Evolutionary conservation across 139 green algal genomes (phyloP), one percentile per base, ranked within the genome.

Genomic region (Chlamydomonas sp.): DNA sequence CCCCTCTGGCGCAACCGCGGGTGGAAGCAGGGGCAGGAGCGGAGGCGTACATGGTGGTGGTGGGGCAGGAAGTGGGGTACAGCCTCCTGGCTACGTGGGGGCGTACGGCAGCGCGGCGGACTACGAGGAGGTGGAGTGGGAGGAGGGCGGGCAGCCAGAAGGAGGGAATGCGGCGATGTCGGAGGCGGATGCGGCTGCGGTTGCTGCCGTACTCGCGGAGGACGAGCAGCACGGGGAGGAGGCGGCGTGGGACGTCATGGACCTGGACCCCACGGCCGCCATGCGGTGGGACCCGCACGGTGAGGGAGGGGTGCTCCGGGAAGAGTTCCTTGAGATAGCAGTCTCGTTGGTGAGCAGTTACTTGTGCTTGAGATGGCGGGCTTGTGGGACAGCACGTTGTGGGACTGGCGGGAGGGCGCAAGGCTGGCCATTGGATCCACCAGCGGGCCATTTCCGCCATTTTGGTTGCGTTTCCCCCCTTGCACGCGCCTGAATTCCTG

Each of bases 121-220:
- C 58, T 79, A 62, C 57, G 80, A 14, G 49, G 57, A 63, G 1
- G 20, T 73, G 62, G 62, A 9, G 9, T 57, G n/a, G 5, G 58
- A 9, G 57, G 58, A 9, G 7, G 60, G 0, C 5, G 77, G 1
- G 3, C 17, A n/a, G 77, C 49, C 61, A 17, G 61, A 2, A 16
- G 60, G 18, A 17, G 18, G 8, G 78, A 59, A 12, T 58, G 3
- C 4, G 63, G 20, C 63, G 80, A 16, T 82, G 67, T 79, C 59
- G 18, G 90, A 84, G 20, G 77, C 79, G 14, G 91, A 92, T 59
- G 87, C 77, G 18, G 77, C 89, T 57, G 77, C 86, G 15, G 87
- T 87, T 62, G 89, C 89, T 20, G 83, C 85, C 60, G 62, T 80
- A 6, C 60, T 83, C 61, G 88, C 80, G 73, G 86, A 89, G 18